Percentiles rank a stretch among this genome's conserved stretches.
These are phyloP conservation scores for Mycena polygramma DNA, from an alignment of 768 basidiomycete genomes.

Conservation along the genomic window DNA sequence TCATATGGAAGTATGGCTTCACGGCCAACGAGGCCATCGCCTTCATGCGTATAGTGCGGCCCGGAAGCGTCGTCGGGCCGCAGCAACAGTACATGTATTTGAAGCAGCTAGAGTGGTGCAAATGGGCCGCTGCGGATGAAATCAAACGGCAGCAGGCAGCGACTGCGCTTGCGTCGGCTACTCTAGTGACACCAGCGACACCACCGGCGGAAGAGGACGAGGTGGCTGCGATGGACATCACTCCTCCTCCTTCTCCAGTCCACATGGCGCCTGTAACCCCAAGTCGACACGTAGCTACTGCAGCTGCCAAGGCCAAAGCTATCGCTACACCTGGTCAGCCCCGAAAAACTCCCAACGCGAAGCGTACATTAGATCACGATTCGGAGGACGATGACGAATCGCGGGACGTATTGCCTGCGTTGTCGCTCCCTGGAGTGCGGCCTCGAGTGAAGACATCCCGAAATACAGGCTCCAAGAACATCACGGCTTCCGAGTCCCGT, in stretches of 20 bases:
- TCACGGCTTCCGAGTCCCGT: slow-evolving; percentile 78
- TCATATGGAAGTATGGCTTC: slow-evolving; percentile 99
- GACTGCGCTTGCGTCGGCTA: slow-evolving; percentile 51
- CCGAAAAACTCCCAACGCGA: slow-evolving; percentile 87
- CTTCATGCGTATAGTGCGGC: slow-evolving; percentile 97
- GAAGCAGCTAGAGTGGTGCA: slow-evolving; percentile 93
- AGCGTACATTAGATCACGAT: slow-evolving; percentile 72
- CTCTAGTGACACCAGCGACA: slow-evolving; percentile 79
- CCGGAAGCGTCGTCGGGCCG: slow-evolving; percentile 92
- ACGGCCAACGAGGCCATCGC: slow-evolving; percentile 96
- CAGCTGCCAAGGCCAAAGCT: slow-evolving; percentile 76
- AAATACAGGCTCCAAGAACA: slow-evolving; percentile 56
- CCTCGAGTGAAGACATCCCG: slow-evolving; percentile 56
- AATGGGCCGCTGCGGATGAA: slow-evolving; percentile 93
- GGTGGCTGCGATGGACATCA: slow-evolving; percentile 59
- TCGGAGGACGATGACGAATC: slow-evolving; percentile 78
- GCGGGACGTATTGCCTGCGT: slow-evolving; percentile 74
- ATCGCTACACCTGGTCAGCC: slow-evolving; percentile 88
- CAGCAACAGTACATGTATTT: slow-evolving; percentile 96
- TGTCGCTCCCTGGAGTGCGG: slow-evolving; percentile 59
- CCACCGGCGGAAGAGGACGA: slow-evolving; percentile 87
- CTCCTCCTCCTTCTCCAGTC: slow-evolving; percentile 48
- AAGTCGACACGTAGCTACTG: slow-evolving; percentile 78
- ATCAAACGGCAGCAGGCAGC: slow-evolving; percentile 64
- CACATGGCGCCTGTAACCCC: slow-evolving; percentile 84